A percentile compares a stretch with the other conserved stretches of the same genome.
Evolutionary conservation across 2,329 filamentous ascomycete genomes (phyloP).

Genomic region (Bipolaris oryzae): DNA sequence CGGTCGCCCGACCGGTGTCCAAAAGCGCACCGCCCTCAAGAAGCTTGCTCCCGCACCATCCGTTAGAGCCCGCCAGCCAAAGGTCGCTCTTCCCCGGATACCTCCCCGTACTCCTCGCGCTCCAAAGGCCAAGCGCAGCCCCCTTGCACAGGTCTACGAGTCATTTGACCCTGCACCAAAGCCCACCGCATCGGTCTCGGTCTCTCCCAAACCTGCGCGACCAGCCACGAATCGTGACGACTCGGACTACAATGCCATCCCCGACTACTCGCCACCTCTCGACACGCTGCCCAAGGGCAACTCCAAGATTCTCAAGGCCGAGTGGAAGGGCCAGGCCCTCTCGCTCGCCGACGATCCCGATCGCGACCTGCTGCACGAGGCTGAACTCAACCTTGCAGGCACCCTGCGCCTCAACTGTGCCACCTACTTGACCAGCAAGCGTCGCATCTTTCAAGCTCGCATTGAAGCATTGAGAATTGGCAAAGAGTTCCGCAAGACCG

Average conservation of each 20-base stretch:
- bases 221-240: slow-evolving; percentile 74
- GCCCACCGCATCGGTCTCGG: slow-evolving; percentile 37
- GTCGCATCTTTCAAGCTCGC: slow-evolving; percentile 82
- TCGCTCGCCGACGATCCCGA: slow-evolving; percentile 72
- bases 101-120: slow-evolving; percentile 43
- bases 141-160: slow-evolving; percentile 36
- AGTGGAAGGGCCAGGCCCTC: slow-evolving; percentile 83
- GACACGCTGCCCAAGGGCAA: slow-evolving; percentile 66
- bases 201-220: slow-evolving; percentile 47
- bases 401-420: slow-evolving; percentile 83
- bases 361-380: slow-evolving; percentile 72
- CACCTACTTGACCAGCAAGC: slow-evolving; percentile 90
- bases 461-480: slow-evolving; percentile 68
- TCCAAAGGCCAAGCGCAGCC: slow-evolving; percentile 46
- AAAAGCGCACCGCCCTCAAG: slow-evolving; percentile 46
- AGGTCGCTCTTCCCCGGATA: slow-evolving; percentile 42
- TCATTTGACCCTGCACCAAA: slow-evolving; percentile 45
- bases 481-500: slow-evolving; percentile 93
- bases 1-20: slow-evolving; percentile 51
- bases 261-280: slow-evolving; percentile 74
- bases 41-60: slow-evolving; percentile 48
- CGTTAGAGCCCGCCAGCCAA: slow-evolving; percentile 37
- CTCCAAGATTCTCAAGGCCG: slow-evolving; percentile 76
- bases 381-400: slow-evolving; percentile 77
- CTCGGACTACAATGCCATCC: slow-evolving; percentile 75